A percentile compares a stretch with the other conserved stretches of the same genome.
phyloP scores from a whole-genome alignment of 75 land plant genomes.

The Cunninghamia lanceolata region DNA sequence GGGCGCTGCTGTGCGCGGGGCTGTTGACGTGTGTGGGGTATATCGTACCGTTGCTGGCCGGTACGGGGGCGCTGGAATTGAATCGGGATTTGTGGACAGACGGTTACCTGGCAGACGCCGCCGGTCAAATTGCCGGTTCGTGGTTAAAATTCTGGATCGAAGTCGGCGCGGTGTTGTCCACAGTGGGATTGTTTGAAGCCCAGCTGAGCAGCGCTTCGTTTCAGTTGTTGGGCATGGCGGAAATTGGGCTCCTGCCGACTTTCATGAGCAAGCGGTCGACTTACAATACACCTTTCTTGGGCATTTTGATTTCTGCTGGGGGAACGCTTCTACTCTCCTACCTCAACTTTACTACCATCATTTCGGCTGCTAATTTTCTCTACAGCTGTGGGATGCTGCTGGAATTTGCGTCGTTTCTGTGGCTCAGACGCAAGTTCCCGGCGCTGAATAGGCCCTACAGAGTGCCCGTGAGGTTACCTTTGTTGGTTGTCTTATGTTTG shows the following conservation, averaged over 20 bases:
- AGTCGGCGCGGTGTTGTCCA: slow-evolving; percentile 61
- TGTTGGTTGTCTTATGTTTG: slow-evolving; percentile 40
- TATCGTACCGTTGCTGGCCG: slow-evolving; percentile 63
- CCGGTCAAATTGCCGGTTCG: slow-evolving; percentile 51
- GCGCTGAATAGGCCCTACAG: slow-evolving; percentile 49
- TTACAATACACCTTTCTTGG: slow-evolving; percentile 68
- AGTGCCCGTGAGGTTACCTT: slow-evolving; percentile 48
- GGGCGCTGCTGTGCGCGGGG: slow-evolving; percentile 52
- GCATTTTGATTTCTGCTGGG: slow-evolving; percentile 54
- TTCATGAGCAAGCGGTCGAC: slow-evolving; percentile 42
- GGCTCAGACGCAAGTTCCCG: slow-evolving; percentile 59
- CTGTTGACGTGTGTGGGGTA: slow-evolving; percentile 52
- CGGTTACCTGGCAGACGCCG: slow-evolving; percentile 66
- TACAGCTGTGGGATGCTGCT: slow-evolving; percentile 76
- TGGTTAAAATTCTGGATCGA: slow-evolving; percentile 80
- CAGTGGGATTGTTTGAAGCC: slow-evolving; percentile 75
- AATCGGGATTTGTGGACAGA: slow-evolving; percentile 41
- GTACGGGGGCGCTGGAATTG: slow-evolving; percentile 50
- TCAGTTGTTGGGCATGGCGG: slow-evolving; percentile 88
- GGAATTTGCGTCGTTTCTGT: slow-evolving; percentile 69
- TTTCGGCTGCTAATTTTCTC: slow-evolving; percentile 59
- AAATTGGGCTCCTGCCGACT: slow-evolving; percentile 57
- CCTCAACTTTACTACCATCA: slow-evolving; percentile 59
- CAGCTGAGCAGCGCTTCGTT: slow-evolving; percentile 74
- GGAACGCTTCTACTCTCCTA: slow-evolving; percentile 60